phyloP scores from a whole-genome alignment of 495 filamentous ascomycete species.

The Neurospora terricola region DNA sequence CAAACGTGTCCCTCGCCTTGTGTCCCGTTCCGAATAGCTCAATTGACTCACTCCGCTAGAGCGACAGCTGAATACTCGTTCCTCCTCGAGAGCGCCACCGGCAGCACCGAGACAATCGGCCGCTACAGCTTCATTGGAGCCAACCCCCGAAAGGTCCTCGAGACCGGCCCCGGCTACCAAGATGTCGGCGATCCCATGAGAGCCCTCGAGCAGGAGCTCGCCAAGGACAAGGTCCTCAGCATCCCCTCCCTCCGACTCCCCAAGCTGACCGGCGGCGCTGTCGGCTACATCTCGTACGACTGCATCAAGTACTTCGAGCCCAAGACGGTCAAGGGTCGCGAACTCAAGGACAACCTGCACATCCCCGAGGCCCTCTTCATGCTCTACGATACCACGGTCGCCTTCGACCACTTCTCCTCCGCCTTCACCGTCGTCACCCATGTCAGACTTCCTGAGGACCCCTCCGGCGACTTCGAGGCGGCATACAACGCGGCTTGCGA shows the following conservation, averaged over 20 bases:
- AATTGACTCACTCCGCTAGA: constrained; percentile 26
- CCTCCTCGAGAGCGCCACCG: constrained; percentile 89
- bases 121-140: constrained; percentile 92
- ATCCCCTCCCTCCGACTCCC: constrained; percentile 75
- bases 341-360: constrained; percentile 75
- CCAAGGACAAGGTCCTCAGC: constrained; percentile 62
- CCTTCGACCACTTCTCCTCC: constrained; percentile 91
- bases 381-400: constrained; percentile 91
- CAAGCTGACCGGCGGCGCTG: constrained; percentile 78
- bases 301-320: constrained; percentile 97
- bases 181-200: constrained; percentile 73
- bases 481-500: constrained; percentile 57
- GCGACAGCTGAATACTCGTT: constrained; percentile 69
- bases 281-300: constrained; percentile 96
- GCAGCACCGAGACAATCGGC: constrained; percentile 84
- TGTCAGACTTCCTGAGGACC: constrained; percentile 49
- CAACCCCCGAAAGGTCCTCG: constrained; percentile 71
- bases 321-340: constrained; percentile 57
- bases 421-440: constrained; percentile 89
- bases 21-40: background rate
- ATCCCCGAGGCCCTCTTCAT: constrained; percentile 95
- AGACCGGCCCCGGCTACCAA: constrained; percentile 81
- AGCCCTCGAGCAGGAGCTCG: constrained; percentile 66
- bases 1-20: background rate
- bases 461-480: constrained; percentile 27